Evolutionary conservation across 257 asterid genomes (phyloP).

Genomic region (Catharanthus roseus): DNA sequence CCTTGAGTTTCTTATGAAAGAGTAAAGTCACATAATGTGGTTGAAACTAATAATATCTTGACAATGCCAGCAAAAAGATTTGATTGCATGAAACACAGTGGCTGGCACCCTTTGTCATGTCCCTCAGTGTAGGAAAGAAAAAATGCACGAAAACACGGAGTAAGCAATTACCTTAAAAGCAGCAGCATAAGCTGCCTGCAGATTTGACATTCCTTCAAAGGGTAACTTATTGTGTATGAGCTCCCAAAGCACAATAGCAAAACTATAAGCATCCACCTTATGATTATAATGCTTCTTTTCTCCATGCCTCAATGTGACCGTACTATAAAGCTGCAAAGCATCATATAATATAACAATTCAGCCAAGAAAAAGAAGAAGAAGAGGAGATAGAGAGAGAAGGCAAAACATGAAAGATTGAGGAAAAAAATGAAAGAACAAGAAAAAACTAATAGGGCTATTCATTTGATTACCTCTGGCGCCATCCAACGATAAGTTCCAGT

Average conservation of each 20-base stretch:
- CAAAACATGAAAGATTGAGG: neutral
- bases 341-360: conserved; percentile 1
- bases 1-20: no score
- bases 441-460: neutral
- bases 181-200: conserved; percentile 98
- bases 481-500: conserved; percentile 99
- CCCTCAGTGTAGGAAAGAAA: no score
- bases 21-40: no score
- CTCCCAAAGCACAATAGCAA: conserved; percentile 97
- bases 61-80: no score
- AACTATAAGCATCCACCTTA: conserved; percentile 95
- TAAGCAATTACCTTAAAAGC: conserved; percentile 69
- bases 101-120: no score
- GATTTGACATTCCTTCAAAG: conserved; percentile 91
- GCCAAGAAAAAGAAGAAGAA: no score
- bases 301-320: conserved; percentile 91
- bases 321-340: conserved; percentile 76
- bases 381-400: no score
- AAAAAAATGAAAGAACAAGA: neutral
- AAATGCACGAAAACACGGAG: no score
- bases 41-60: no score
- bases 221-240: conserved; percentile 75
- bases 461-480: conserved; percentile 72
- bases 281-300: conserved; percentile 97
- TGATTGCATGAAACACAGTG: no score